Evolutionary conservation across 306 rosid genomes (phyloP), one percentile per base, ranked within the genome.

Genomic region (Vicia faba): DNA sequence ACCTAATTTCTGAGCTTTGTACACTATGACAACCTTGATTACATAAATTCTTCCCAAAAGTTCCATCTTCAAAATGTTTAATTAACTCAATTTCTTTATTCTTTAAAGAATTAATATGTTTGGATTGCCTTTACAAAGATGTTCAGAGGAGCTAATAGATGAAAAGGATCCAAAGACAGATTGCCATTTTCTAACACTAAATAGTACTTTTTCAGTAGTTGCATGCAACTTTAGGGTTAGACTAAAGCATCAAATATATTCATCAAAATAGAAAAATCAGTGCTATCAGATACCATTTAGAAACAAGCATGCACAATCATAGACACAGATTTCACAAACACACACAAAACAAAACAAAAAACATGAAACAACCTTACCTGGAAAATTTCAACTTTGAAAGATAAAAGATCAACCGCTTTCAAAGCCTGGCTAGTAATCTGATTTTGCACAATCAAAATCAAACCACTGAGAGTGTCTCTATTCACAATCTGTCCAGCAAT

Each of bases 361-460:
- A 13, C 14, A 1, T 41, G 4, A 78, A 68, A 80, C 84, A 63
- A 76, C 31, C 29, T 28, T 28, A 93, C 99, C 97, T 90, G 97
- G 56, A 93, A 93, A 31, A 88, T 81, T 74, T 93, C 99, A 61
- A 86, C 96, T 71, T 89, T 90, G 69, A 88, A 85, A 2, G 80
- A 39, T 33, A 85, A 75, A 40, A 67, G 44, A 15, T 81, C 78
- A 11, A 93, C 68, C 4, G 86, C 84, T 75, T 93, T 93, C 79
- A 79, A 72, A 43, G 97, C 99, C 76, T 85, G 96, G 74, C 64
- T 82, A 50, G 99, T 93, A 43, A 93, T 75, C 23, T 73, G 77
- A 78, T 56, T 78, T 68, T 93, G 87, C 54, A 82, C 79, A 26
- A 93, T 80, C 70, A 93, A 74, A 18, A 88, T 84, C 25, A 90